A percentile compares a stretch with the other conserved stretches of the same genome.
Evolutionary conservation across 306 rosid species (phyloP).

Genomic region (Medicago arabica): DNA sequence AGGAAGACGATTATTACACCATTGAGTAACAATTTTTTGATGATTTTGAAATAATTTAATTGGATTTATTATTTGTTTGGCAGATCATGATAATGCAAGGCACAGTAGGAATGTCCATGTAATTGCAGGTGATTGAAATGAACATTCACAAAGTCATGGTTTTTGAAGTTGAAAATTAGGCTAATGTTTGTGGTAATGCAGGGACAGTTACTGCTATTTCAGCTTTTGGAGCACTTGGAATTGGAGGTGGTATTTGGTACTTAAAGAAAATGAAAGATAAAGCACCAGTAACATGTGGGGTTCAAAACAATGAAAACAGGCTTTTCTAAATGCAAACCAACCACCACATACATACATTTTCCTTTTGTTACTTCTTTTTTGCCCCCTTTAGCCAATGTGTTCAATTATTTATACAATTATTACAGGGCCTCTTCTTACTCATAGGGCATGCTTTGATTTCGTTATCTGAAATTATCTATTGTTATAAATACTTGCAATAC

Average conservation of each 20-base stretch:
- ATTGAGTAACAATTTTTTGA: background rate
- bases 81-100: slow-evolving; percentile 57
- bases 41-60: background rate
- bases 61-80: slow-evolving; percentile 10
- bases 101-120: slow-evolving; percentile 52
- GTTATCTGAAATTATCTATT: too few relatives aligned
- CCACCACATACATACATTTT: slow-evolving; percentile 19
- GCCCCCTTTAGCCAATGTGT: background rate
- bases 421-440: slow-evolving; percentile 8
- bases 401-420: slow-evolving; percentile 17
- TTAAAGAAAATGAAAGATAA: slow-evolving; percentile 73
- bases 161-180: background rate
- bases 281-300: slow-evolving; percentile 93
- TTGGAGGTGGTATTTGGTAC: slow-evolving; percentile 88
- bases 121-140: slow-evolving; percentile 64
- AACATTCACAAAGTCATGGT: background rate
- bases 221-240: slow-evolving; percentile 80
- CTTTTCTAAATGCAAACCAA: slow-evolving; percentile 61
- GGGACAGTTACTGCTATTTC: slow-evolving; percentile 78
- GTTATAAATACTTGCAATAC: too few relatives aligned
- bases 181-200: slow-evolving; percentile 37
- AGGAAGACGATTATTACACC: background rate
- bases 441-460: background rate
- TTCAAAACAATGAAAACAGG: slow-evolving; percentile 84
- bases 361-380: slow-evolving; percentile 14